Percentiles rank a stretch among this genome's conserved stretches.
Evolutionary conservation across 495 filamentous ascomycete species (phyloP).

Genomic region (Delitschia confertaspora): DNA sequence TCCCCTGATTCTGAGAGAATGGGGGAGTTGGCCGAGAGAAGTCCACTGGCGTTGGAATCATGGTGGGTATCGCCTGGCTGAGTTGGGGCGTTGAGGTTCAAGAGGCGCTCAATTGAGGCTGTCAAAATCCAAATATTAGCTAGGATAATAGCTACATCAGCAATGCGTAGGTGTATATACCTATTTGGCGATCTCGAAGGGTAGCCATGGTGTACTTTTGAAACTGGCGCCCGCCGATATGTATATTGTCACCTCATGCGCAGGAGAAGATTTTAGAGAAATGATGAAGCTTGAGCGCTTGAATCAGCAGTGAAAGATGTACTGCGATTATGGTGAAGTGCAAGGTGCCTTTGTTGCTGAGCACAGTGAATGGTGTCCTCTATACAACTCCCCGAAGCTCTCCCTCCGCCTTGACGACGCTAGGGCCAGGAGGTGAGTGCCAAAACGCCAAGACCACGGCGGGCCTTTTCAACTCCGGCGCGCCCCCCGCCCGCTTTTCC

Average conservation of each 20-base stretch:
- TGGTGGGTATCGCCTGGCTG: constrained; percentile 49
- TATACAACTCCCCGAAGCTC: no score
- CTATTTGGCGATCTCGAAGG: constrained; percentile 91
- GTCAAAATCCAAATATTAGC: constrained; percentile 12
- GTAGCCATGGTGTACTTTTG: constrained; percentile 56
- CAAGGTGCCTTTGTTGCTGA: no score
- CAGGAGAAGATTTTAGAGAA: not conserved
- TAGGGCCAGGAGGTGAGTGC: no score
- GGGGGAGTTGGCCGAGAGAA: constrained; percentile 61
- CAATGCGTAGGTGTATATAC: constrained; percentile 40
- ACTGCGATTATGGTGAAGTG: no score
- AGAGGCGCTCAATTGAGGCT: constrained; percentile 93
- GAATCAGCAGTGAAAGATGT: no score
- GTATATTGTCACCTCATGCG: constrained; percentile 23
- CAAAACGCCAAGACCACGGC: constrained; percentile 7
- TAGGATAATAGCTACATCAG: not conserved
- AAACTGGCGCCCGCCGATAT: constrained; percentile 15
- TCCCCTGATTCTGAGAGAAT: constrained; percentile 84
- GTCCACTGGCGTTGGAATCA: constrained; percentile 47
- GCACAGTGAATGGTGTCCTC: no score
- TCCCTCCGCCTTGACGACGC: no score
- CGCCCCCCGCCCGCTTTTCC: constrained; percentile 7
- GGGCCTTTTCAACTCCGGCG: constrained; percentile 6
- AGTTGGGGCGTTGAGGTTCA: constrained; percentile 70
- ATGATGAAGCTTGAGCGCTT: no score